phyloP scores from a whole-genome alignment of 306 rosid species.

The Quercus gilva region DNA sequence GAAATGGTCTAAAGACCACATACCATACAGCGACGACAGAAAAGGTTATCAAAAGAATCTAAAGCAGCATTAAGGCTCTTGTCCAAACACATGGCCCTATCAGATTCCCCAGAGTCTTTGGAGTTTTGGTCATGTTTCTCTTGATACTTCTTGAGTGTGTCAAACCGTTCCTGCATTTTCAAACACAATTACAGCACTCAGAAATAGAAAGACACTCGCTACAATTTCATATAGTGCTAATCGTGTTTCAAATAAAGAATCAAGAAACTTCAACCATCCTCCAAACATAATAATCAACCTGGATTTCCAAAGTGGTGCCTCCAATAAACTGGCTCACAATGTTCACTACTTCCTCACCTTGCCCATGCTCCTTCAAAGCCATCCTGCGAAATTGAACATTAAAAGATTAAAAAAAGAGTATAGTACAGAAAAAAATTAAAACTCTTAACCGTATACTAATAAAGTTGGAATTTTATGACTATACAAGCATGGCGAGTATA shows the following conservation, averaged over 20 bases:
- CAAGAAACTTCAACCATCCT: conserved; percentile 20
- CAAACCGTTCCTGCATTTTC: conserved; percentile 67
- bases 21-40: conserved; percentile 97
- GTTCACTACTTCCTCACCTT: conserved; percentile 63
- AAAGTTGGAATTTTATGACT: background rate
- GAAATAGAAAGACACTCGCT: conserved; percentile 17
- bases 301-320: conserved; percentile 60
- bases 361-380: conserved; percentile 80
- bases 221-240: conserved; percentile 9
- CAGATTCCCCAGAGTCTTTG: conserved; percentile 43
- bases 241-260: conserved; percentile 2
- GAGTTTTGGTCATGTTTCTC: conserved; percentile 34
- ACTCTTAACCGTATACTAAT: background rate
- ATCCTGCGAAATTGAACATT: conserved; percentile 55
- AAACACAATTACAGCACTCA: conserved; percentile 16
- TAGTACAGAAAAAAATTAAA: background rate
- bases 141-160: conserved; percentile 47
- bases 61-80: conserved; percentile 77
- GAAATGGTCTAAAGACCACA: conserved; percentile 21
- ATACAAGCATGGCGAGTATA: background rate
- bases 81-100: conserved; percentile 55
- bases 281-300: conserved; percentile 44
- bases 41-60: conserved; percentile 97
- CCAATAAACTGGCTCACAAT: conserved; percentile 73
- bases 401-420: conserved; percentile 6